Percentiles rank a stretch among this genome's conserved stretches.
phyloP scores from a whole-genome alignment of 2,329 filamentous ascomycete genomes.

The Pseudocercospora eumusae region DNA sequence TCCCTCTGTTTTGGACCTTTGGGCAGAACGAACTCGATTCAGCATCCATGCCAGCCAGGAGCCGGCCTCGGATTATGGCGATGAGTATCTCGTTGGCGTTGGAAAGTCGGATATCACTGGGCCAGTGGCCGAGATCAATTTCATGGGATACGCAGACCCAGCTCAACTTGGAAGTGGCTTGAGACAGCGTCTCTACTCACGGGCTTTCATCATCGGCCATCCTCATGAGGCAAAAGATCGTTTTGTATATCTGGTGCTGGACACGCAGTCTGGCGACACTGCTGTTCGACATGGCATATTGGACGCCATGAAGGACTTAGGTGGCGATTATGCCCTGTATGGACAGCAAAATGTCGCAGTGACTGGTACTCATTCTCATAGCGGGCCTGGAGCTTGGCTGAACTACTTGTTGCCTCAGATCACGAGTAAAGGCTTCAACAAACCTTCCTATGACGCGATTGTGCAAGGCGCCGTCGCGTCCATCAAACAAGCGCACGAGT shows the following conservation, averaged over 20 bases:
- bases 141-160: constrained; percentile 90
- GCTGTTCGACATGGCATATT: constrained; percentile 86
- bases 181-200: constrained; percentile 82
- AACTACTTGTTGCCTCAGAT: constrained; percentile 94
- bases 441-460: constrained; percentile 84
- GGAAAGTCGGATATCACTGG: constrained; percentile 74
- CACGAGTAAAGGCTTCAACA: constrained; percentile 80
- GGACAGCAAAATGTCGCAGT: constrained; percentile 79
- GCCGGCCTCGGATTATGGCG: constrained; percentile 15
- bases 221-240: constrained; percentile 66
- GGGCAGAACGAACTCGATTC: constrained; percentile 10
- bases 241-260: constrained; percentile 84
- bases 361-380: constrained; percentile 90
- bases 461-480: constrained; percentile 82
- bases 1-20: constrained; percentile 22
- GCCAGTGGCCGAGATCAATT: constrained; percentile 83
- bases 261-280: constrained; percentile 85
- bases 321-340: constrained; percentile 72
- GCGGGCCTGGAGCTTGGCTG: constrained; percentile 87
- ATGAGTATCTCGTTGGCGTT: constrained; percentile 63
- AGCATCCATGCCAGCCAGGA: constrained; percentile 11
- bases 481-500: constrained; percentile 77
- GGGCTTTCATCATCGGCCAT: constrained; percentile 83
- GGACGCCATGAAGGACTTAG: constrained; percentile 68
- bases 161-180: constrained; percentile 79